These are phyloP conservation scores for Cucumis hystrix DNA, from an alignment of 306 rosid genomes.

Conservation along the genomic window DNA sequence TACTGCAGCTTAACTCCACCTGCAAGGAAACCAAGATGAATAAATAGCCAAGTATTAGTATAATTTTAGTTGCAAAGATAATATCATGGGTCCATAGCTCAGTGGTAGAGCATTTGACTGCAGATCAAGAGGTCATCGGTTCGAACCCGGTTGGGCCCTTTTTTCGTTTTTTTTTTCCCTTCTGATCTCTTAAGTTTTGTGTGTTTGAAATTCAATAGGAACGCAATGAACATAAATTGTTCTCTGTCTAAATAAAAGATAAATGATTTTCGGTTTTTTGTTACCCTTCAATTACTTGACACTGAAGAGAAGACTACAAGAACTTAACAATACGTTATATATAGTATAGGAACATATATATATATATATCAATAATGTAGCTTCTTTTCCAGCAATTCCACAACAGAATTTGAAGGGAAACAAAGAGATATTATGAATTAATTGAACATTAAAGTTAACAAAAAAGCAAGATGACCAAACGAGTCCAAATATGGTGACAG, in stretches of 20 bases:
- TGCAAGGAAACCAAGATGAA: conserved; percentile 5
- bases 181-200: too few species aligned
- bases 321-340: background rate
- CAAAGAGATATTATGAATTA: background rate
- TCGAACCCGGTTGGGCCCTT: too few species aligned
- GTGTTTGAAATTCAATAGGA: background rate
- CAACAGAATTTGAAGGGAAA: background rate
- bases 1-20: conserved; percentile 39
- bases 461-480: background rate
- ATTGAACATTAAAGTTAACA: background rate
- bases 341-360: background rate
- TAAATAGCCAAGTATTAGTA: background rate
- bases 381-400: background rate
- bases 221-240: background rate
- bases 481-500: background rate
- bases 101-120: too few species aligned
- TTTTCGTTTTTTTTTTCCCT: too few species aligned
- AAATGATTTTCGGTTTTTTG: background rate
- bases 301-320: background rate
- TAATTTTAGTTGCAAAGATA: too few species aligned
- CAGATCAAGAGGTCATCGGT: too few species aligned
- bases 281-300: background rate
- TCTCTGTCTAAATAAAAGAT: background rate
- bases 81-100: too few species aligned
- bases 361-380: background rate